Evolutionary conservation across 495 filamentous ascomycete genomes (phyloP).

Genomic region (Lophiostoma macrostomum): DNA sequence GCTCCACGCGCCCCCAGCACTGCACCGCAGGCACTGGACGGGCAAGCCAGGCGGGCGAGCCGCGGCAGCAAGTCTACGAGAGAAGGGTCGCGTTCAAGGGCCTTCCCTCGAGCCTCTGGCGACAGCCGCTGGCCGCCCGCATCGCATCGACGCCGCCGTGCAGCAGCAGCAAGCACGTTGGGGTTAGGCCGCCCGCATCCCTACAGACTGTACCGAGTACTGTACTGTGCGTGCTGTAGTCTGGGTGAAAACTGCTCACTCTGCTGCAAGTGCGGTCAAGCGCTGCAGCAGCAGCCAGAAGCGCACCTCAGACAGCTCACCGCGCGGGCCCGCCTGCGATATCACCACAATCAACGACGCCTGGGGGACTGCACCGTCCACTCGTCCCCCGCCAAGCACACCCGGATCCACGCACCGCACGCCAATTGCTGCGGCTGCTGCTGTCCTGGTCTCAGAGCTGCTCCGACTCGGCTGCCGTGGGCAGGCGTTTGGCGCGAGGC

Average conservation of each 20-base stretch:
- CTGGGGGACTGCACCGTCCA: constrained; percentile 5
- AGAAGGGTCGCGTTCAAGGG: neutral
- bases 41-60: neutral
- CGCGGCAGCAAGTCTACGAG: too few species aligned
- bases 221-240: too few species aligned
- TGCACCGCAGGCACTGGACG: too few species aligned
- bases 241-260: too few species aligned
- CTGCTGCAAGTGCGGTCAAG: constrained; percentile 6
- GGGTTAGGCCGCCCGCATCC: too few species aligned
- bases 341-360: constrained; percentile 18
- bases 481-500: constrained; percentile 20
- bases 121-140: too few species aligned
- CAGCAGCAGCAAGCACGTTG: too few species aligned
- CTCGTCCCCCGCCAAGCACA: constrained; percentile 20
- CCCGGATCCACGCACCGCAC: constrained; percentile 24
- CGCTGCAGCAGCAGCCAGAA: neutral
- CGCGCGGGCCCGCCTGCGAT: neutral
- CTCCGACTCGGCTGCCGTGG: neutral
- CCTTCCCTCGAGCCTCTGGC: too few species aligned
- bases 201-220: too few species aligned
- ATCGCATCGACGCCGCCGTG: too few species aligned
- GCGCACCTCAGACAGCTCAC: constrained; percentile 21
- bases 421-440: constrained; percentile 16
- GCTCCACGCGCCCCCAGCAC: neutral
- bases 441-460: neutral